Evolutionary conservation across 2,329 filamentous ascomycete species (phyloP), one percentile per base, ranked within the genome.

Genomic region (Ophiostoma angusticollis): DNA sequence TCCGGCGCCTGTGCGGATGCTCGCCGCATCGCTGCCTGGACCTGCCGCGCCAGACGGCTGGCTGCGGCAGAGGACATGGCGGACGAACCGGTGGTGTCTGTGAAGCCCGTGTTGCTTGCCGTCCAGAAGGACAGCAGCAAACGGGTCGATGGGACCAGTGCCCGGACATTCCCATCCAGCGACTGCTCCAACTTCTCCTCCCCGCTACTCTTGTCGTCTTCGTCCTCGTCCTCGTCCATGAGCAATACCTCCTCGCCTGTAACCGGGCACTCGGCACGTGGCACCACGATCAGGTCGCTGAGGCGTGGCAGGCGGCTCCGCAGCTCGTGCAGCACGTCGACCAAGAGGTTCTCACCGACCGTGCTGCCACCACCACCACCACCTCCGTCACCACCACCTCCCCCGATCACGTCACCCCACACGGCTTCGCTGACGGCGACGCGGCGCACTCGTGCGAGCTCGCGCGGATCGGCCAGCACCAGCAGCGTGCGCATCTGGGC

Each of bases 401-500:
- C n/a, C n/a, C n/a, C n/a, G n/a, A n/a, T n/a, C 2, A 17, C 23
- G 14, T 35, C 37, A 35, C 45, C 42, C 24, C 68, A 61, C 16
- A 70, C 51, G 4, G 54, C 54, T 43, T 67, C 65, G 47, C 59
- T 65, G 39, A 70, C 53, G 24, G 67, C 66, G 17, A 69, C 48
- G 9, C 60, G 57, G 24, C 56, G 57, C 14, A 70, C 58, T 9
- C 47, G 40, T 8, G 55, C 56, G 32, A 68, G 55, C 44, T 70
- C 62, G 9, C 48, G 49, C 6, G 55, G 59, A 31, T 56, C 54
- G 45, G 59, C 62, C 49, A 68, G 55, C 37, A 58, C 51, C 52
- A 68, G 56, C 47, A 59, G 59, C 12, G 62, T 64, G 36, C 58
- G 56, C 40, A 70, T 62, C 45, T 68, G 59, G 6, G 64, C 56